phyloP scores from a whole-genome alignment of 306 rosid genomes.

The Castanea sativa region DNA sequence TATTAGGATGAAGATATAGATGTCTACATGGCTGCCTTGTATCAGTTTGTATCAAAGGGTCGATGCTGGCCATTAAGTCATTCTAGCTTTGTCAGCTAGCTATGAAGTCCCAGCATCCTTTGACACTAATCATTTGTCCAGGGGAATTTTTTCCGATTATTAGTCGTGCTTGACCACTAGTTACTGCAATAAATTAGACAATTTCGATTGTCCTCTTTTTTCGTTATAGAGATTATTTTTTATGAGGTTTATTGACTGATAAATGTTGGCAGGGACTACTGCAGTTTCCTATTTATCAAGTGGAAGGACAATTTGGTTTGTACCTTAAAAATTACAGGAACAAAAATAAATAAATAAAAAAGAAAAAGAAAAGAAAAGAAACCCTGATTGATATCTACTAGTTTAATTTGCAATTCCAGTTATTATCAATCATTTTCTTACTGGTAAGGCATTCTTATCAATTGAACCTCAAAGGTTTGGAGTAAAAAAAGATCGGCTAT shows the following conservation, averaged over 20 bases:
- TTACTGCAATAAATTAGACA: neutral
- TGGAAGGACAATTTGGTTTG: neutral
- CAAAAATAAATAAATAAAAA: neutral
- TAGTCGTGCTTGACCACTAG: neutral
- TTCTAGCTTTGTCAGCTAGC: neutral
- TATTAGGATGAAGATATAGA: conserved; percentile 1
- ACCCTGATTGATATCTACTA: neutral
- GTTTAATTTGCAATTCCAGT: neutral
- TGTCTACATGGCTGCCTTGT: neutral
- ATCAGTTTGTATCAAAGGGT: neutral
- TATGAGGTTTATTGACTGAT: neutral
- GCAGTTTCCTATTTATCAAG: neutral
- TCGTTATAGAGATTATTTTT: too few relatives aligned
- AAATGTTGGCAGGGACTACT: neutral
- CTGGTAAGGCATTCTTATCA: neutral
- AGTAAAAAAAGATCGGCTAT: neutral
- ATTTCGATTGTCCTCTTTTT: neutral
- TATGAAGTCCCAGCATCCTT: neutral
- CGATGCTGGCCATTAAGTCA: neutral
- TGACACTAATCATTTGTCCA: neutral
- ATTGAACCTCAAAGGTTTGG: neutral
- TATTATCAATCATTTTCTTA: neutral
- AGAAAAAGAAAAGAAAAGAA: too few relatives aligned
- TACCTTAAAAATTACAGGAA: neutral
- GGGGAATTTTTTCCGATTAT: neutral